Conservation (phyloP, 2,329 filamentous ascomycete species). For the Fusarium sp. region DNA sequence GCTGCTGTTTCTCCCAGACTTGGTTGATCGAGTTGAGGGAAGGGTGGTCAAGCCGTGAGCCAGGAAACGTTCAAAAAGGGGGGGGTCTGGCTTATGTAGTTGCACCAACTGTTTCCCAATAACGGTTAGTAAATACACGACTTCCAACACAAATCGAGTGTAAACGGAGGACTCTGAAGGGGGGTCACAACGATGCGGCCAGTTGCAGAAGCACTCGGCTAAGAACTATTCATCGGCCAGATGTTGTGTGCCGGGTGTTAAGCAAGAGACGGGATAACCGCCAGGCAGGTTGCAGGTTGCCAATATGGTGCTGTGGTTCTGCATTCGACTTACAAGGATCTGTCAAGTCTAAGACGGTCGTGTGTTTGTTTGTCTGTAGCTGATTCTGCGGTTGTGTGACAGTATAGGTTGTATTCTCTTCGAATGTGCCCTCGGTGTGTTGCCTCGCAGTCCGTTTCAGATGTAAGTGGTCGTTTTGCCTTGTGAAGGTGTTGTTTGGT, state of each 20-base stretch:
- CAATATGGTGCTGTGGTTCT: conserved; percentile 21
- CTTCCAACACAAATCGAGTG: conserved; percentile 1
- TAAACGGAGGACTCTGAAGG: conserved; percentile 17
- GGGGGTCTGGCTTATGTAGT: background rate
- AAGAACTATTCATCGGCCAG: conserved; percentile 30
- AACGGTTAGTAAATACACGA: conserved; percentile 26
- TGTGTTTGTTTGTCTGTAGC: conserved; percentile 31
- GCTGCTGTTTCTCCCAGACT: background rate
- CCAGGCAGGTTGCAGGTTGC: conserved; percentile 13
- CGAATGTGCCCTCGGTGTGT: conserved; percentile 10
- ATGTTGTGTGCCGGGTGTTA: conserved; percentile 33
- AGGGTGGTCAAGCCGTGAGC: background rate
- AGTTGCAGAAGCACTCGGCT: conserved; percentile 42
- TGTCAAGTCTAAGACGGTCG: conserved; percentile 19
- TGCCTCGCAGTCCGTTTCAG: conserved; percentile 32
- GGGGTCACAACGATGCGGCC: conserved; percentile 41
- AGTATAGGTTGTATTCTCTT: conserved; percentile 12
- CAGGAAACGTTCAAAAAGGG: background rate
- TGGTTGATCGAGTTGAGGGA: background rate
- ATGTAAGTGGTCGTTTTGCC: conserved; percentile 11
- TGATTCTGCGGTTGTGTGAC: conserved; percentile 24
- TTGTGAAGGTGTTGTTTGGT: conserved; percentile 18
- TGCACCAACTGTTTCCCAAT: conserved; percentile 7
- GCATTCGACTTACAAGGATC: conserved; percentile 41
- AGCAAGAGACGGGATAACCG: conserved; percentile 9